Evolutionary conservation across 257 asterid species (phyloP).

Genomic region (Forsythia viridissima): DNA sequence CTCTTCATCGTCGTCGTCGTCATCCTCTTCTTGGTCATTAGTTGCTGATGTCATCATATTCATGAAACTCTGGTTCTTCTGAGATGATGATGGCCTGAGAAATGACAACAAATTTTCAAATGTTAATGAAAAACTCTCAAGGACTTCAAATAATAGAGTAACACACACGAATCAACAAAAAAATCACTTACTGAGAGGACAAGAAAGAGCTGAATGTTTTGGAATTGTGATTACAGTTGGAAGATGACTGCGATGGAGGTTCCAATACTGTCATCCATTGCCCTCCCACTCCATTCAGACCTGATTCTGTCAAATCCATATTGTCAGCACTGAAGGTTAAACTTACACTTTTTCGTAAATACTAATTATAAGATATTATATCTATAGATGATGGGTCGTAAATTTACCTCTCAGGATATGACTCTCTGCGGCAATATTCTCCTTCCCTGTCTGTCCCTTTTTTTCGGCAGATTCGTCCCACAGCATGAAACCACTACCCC

Average conservation of each 20-base stretch:
- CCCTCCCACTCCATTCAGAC: slow-evolving; percentile 56
- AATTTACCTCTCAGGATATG: slow-evolving; percentile 59
- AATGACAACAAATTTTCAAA: slow-evolving; percentile 5
- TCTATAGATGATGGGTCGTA: background rate
- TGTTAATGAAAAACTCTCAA: background rate
- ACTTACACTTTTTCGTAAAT: background rate
- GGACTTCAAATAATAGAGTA: background rate
- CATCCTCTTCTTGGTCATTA: slow-evolving; percentile 72
- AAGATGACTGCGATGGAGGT: slow-evolving; percentile 63
- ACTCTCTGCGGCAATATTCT: slow-evolving; percentile 63
- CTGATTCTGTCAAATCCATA: slow-evolving; percentile 48
- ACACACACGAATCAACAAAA: slow-evolving; percentile 15
- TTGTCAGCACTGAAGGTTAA: slow-evolving; percentile 14
- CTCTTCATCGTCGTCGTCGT: slow-evolving; percentile 76
- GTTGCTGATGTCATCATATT: slow-evolving; percentile 74
- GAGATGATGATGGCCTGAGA: slow-evolving; percentile 69
- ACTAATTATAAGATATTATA: background rate
- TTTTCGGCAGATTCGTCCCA: slow-evolving; percentile 83
- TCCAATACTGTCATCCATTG: slow-evolving; percentile 60
- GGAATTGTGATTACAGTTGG: slow-evolving; percentile 45
- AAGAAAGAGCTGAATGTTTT: slow-evolving; percentile 67
- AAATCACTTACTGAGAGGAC: slow-evolving; percentile 70
- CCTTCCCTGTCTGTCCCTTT: slow-evolving; percentile 99
- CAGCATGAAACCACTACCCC: slow-evolving; percentile 74
- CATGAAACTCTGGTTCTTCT: slow-evolving; percentile 68